Conservation (phyloP, 2,329 filamentous ascomycete species). For the Onygenales sp. region DNA sequence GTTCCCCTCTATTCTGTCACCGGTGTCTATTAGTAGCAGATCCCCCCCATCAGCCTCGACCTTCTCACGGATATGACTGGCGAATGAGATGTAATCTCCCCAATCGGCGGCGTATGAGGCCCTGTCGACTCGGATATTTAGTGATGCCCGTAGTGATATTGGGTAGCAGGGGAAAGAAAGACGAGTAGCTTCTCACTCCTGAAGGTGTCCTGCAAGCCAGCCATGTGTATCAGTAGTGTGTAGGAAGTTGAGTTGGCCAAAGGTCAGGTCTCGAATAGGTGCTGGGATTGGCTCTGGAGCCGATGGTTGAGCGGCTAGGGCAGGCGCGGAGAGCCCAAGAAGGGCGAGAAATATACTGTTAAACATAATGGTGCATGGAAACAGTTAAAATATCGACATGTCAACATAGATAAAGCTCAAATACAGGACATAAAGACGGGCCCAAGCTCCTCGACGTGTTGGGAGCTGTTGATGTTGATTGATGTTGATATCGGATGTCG, state of each 20-base stretch:
- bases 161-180: not conserved
- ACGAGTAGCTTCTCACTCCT: slow-evolving; percentile 52
- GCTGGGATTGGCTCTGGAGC: slow-evolving; percentile 69
- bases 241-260: slow-evolving; percentile 95
- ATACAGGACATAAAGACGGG: not conserved
- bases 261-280: slow-evolving; percentile 73
- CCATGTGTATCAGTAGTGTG: slow-evolving; percentile 95
- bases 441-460: not conserved
- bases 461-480: not conserved
- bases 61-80: slow-evolving; percentile 66
- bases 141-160: slow-evolving; percentile 7
- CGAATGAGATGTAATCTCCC: slow-evolving; percentile 95
- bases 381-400: not conserved
- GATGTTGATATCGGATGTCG: not conserved
- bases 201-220: slow-evolving; percentile 87
- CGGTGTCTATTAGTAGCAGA: slow-evolving; percentile 87
- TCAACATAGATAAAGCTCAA: not conserved
- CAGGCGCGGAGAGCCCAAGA: slow-evolving; percentile 15
- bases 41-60: slow-evolving; percentile 73
- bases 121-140: slow-evolving; percentile 35
- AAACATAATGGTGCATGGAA: slow-evolving; percentile 6
- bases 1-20: slow-evolving; percentile 88
- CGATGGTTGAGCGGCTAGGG: slow-evolving; percentile 60
- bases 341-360: slow-evolving; percentile 5
- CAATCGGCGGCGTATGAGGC: slow-evolving; percentile 85